A percentile compares a stretch with the other conserved stretches of the same genome.
Conservation (phyloP, 169 alveolate genomes). For the Eimeria maxima region DNA sequence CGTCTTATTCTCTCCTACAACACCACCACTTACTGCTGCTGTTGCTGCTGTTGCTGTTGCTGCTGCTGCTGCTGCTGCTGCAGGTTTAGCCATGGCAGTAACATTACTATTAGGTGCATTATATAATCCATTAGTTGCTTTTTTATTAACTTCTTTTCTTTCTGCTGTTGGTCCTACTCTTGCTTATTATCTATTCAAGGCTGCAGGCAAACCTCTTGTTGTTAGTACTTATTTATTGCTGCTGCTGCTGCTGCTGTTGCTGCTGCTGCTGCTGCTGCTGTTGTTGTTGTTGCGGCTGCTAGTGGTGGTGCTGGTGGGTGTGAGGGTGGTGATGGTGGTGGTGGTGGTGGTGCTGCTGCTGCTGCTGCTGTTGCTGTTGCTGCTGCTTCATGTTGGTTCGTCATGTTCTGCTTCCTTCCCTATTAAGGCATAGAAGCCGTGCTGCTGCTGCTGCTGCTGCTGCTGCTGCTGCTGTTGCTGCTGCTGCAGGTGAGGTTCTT, state of each 20-base stretch:
- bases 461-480: neutral
- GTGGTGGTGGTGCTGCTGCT: too few species aligned
- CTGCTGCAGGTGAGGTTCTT: neutral
- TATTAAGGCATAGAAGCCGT: neutral
- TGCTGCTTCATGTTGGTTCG: neutral
- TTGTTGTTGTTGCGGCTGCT: neutral
- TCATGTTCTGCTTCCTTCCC: neutral
- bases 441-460: neutral
- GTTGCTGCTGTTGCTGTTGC: neutral
- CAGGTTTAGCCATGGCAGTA: slow-evolving; percentile 64
- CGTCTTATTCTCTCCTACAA: too few species aligned
- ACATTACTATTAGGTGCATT: slow-evolving; percentile 74
- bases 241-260: too few species aligned
- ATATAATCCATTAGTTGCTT: slow-evolving; percentile 38
- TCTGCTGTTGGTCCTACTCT: slow-evolving; percentile 76
- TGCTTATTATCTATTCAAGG: slow-evolving; percentile 53
- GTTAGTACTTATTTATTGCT: too few species aligned
- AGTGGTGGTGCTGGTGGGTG: too few species aligned
- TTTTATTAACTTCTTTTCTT: slow-evolving; percentile 21
- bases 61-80: slow-evolving; percentile 45
- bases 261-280: slow-evolving; percentile 1
- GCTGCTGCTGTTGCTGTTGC: too few species aligned
- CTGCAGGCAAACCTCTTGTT: slow-evolving; percentile 74
- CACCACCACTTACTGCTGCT: slow-evolving; percentile 25
- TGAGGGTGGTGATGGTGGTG: too few species aligned